Base-by-base conservation (phyloP, 106 monocot species). In the Dendrobium officinale region DNA sequence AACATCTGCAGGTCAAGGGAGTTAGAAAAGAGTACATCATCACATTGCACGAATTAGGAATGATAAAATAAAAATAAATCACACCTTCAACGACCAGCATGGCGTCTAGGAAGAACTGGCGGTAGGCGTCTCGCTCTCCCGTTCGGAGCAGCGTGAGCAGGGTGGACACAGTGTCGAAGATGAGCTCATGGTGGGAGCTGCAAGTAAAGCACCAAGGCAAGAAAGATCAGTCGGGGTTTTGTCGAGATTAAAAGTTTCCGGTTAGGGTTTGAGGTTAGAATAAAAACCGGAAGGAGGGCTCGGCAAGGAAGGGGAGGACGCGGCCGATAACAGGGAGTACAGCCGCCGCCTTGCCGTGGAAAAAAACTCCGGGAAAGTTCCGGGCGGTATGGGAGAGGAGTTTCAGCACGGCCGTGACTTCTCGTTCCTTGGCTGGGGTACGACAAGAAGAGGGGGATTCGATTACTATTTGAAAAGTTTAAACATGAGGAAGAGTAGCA, bases 281-380 rank as follows among this genome's bases (percentile, higher is more conserved):
- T 18, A 17, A 11, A 13, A 67, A 93, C 95, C 85, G 20, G 79
- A 93, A 91, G 33, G 86, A 51, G 4, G 95, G 91, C 31, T 96
- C 95, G 8, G 95, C 84, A 73, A 96, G 88, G 85, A 96, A 96
- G 47, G 95, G 91, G 41, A 96, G 55, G 59, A 96, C 67, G 40
- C 91, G 89, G 29, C 89, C 91, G 58, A 96, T 77, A 54, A 93
- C 81, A 47, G 93, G 91, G 18, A 96, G 84, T 37, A 96, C 88
- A 18, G 88, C 93, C n/a, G 81, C 82, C 48, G 95, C 88, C 70
- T 86, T 80, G 9, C 95, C 93, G 37, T 96, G 88, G 77, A 86
- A 93, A 78, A 96, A 93, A n/a, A 89, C 95, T 29, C 93, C 95
- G 18, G 95, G 93, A 79, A 89, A 93, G 78, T 96, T 96, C 75